Base-by-base conservation (phyloP, 2,329 filamentous ascomycete species). In the Ramichloridium luteum region DNA sequence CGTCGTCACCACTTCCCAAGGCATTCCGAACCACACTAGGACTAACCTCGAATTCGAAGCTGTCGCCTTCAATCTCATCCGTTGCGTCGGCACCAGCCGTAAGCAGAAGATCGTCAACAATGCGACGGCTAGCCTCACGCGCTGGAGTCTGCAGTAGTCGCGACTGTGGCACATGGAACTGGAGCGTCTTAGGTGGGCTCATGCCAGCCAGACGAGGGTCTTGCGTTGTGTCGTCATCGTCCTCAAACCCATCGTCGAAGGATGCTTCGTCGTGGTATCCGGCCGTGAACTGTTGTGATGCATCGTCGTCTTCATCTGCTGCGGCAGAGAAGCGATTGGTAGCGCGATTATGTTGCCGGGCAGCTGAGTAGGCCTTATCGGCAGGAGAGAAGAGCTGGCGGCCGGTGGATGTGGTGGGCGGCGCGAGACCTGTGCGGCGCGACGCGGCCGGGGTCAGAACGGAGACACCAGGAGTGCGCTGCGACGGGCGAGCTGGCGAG, bases 121-220 rank as follows among this genome's bases (percentile, higher is more conserved):
- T 88, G 34, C 75, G 71, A 53, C 71, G 78, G 48, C 80, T 86
- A 3, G 83, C 83, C 56, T 90, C 81, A 34, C 79, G 72, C 16
- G 83, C 82, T 40, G 82, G 83, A 29, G 83, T 92, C 54, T 86
- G 82, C 53, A 88, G 56, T 13, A 92, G 60, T 50, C 80, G 77
- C 25, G 76, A 80, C 32, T 79, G 78, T 30, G 80, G 80, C 28
- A 92, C 60, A 27, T 80, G 77, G 55, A 92, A 92, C 49, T 86
- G 80, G 38, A 92, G 86, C 8, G 83, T 90, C 65, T 96, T 96
- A 0, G 90, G 90, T 16, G 90, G 90, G 49, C 83, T 93, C 28
- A 71, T 57, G 20, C 20, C 20, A n/a, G n/a, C 8, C 8, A 8
- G n/a, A 23, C 20, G 20, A 8, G 8, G 8, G 20, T 23, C 20